Evolutionary conservation across 2,329 filamentous ascomycete species (phyloP).

Genomic region (Penicillium hesseltinei): DNA sequence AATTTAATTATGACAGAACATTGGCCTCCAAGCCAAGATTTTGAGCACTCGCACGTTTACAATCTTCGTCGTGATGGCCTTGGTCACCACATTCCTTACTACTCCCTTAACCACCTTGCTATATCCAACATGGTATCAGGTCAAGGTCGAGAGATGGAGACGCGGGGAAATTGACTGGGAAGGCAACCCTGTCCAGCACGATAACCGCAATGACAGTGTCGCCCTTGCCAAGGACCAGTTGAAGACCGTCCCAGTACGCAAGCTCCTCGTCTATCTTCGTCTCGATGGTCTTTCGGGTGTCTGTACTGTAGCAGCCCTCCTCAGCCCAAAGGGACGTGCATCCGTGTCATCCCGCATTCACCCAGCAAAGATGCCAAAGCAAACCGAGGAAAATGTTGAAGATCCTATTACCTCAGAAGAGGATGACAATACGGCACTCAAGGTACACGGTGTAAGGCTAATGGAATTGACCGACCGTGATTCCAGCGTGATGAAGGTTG

Average conservation of each 20-base stretch:
- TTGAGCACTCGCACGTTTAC: conserved; percentile 80
- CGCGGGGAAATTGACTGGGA: conserved; percentile 91
- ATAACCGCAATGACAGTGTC: conserved; percentile 45
- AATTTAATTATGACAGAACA: conserved; percentile 52
- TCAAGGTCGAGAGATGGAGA: conserved; percentile 71
- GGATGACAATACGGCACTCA: conserved; percentile 49
- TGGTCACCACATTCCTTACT: conserved; percentile 80
- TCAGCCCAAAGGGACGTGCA: conserved; percentile 57
- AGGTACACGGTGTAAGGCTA: conserved; percentile 81
- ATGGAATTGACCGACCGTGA: conserved; percentile 87
- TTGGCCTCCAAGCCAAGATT: conserved; percentile 80
- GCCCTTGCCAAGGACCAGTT: conserved; percentile 50
- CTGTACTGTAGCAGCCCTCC: conserved; percentile 76
- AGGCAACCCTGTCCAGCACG: conserved; percentile 51
- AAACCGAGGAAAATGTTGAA: conserved; percentile 23
- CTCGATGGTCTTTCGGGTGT: conserved; percentile 80
- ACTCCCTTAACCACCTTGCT: conserved; percentile 71
- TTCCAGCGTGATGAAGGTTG: conserved; percentile 92
- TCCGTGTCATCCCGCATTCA: conserved; percentile 35
- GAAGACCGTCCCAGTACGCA: conserved; percentile 54
- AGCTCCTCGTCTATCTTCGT: conserved; percentile 76
- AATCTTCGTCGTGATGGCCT: conserved; percentile 91
- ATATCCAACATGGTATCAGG: conserved; percentile 75
- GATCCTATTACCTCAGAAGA: conserved; percentile 20
- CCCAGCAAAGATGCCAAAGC: conserved; percentile 30